Percentiles rank a stretch among this genome's conserved stretches.
Evolutionary conservation across 2,329 filamentous ascomycete species (phyloP).

Genomic region (Tolypocladium tundrense): DNA sequence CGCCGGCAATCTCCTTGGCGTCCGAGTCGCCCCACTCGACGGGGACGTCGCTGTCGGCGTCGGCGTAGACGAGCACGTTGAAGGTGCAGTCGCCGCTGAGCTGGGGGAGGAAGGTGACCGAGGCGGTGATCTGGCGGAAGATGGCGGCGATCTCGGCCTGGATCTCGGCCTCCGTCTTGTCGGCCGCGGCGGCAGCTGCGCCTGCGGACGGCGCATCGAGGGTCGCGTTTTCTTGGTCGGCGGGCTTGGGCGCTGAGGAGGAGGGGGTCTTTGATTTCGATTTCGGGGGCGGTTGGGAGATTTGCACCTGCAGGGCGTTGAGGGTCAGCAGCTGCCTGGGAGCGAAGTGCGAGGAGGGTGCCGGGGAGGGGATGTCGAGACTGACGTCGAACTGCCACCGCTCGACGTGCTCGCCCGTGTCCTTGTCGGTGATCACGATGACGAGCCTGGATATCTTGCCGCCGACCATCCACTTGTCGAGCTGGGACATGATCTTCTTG

Average conservation of each 20-base stretch:
- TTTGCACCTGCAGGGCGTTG: conserved; percentile 10
- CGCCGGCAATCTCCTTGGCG: conserved; percentile 89
- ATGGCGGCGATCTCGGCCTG: conserved; percentile 93
- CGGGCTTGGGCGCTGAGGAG: conserved; percentile 31
- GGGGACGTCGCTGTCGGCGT: conserved; percentile 91
- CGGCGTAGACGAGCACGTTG: conserved; percentile 95
- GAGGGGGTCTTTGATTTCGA: conserved; percentile 31
- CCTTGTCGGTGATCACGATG: conserved; percentile 92
- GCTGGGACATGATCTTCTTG: conserved; percentile 97
- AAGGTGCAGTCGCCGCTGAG: conserved; percentile 88
- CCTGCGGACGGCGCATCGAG: conserved; percentile 8
- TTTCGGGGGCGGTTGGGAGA: conserved; percentile 16
- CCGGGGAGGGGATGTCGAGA: conserved; percentile 1
- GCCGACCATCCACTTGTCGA: conserved; percentile 95
- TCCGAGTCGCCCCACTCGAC: conserved; percentile 98
- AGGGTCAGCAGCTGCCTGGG: conserved; percentile 1
- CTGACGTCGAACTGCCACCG: conserved; percentile 93
- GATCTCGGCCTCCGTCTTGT: conserved; percentile 90
- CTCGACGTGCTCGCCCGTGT: conserved; percentile 92
- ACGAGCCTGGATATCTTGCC: conserved; percentile 97
- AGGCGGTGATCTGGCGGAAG: conserved; percentile 96
- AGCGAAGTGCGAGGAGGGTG: neutral
- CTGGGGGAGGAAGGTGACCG: conserved; percentile 92
- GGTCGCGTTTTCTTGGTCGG: conserved; percentile 61
- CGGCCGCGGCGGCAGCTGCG: conserved; percentile 22